Base-by-base conservation (phyloP, 1,139 yeast species). In the Yamadazyma sp. region DNA sequence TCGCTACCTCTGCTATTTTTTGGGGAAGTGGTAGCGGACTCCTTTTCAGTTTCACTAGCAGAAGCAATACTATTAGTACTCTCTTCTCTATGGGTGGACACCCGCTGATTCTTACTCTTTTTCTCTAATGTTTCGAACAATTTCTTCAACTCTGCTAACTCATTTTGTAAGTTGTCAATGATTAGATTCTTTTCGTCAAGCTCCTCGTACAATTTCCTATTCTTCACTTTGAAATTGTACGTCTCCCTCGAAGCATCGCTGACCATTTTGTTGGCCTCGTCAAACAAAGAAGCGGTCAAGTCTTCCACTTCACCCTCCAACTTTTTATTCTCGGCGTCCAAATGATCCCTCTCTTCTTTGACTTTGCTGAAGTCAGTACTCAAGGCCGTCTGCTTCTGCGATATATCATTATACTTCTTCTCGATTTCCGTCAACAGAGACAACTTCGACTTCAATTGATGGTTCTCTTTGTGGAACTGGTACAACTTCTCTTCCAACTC, bases 191-290 rank as follows among this genome's bases (percentile, higher is more conserved):
- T 83, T 55, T 89, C 96, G 29, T 72, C 77, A 34, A 89, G 58
- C 45, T 85, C 88, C 43, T 79, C 83, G 28, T 75, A 64, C 36
- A 91, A 64, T 51, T 78, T 81, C 38, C 71, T 64, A 52, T 81
- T 83, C 46, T 75, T 72, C 32, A 72, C 59, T 47, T 78, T 78
- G 45, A 69, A 68, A 38, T 72, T 76, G 51, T 76, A 70, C 10
- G 80, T 72, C 49, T 79, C 84, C 48, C 75, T 65, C 42, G 83
- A 76, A 1, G 92, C 94, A 48, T 77, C 77, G 43, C 80, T 77
- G 11, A 87, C 95, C 86, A 84, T 85, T 36, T 74, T 73, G 55
- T 86, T 86, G 16, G 95, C 95, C 55, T 86, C 92, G 51, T 79
- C 83, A 57, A 87, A 87, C 32, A 87, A 62, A 2, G 88, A 79